Conservation (phyloP, 2,329 filamentous ascomycete species). For the Plectosphaerella sp. region DNA sequence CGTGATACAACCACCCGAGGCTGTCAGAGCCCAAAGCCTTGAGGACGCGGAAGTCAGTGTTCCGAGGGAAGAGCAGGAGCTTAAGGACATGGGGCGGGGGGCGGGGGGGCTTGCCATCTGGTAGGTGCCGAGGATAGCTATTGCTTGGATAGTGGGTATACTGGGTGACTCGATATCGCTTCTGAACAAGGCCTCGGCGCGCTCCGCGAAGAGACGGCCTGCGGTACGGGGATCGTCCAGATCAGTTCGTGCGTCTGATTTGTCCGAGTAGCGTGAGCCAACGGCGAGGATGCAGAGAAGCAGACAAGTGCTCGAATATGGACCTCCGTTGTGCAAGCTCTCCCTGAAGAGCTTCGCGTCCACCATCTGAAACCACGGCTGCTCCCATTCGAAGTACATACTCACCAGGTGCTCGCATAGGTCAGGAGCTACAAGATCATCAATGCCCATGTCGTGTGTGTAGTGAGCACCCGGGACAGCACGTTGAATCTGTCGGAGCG, state of each 20-base stretch:
- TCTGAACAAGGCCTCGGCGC: conserved; percentile 16
- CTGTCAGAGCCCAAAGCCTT: conserved; percentile 28
- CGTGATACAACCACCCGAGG: conserved; percentile 28
- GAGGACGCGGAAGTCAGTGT: no score
- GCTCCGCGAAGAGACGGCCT: conserved; percentile 22
- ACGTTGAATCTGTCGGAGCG: no score
- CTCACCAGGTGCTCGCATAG: conserved; percentile 23
- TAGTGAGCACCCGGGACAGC: not conserved
- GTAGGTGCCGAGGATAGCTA: conserved; percentile 23
- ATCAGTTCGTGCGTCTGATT: conserved; percentile 20
- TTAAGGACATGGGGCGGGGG: not conserved
- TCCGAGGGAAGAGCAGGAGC: no score
- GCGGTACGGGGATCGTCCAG: conserved; percentile 26
- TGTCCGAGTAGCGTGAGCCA: conserved; percentile 26
- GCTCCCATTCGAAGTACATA: conserved; percentile 30
- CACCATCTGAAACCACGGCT: conserved; percentile 29
- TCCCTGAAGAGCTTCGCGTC: conserved; percentile 28
- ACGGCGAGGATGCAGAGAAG: conserved; percentile 27
- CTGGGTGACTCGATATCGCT: conserved; percentile 20
- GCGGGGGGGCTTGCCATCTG: conserved; percentile 15
- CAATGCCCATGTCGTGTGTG: not conserved
- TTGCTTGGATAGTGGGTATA: conserved; percentile 29
- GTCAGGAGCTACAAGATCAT: conserved; percentile 8
- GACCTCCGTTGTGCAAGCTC: conserved; percentile 16
- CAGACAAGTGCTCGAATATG: conserved; percentile 24